Evolutionary conservation across 352 stramenopile species (phyloP), one percentile per base, ranked within the genome.

Genomic region (Phytophthora gonapodyides): DNA sequence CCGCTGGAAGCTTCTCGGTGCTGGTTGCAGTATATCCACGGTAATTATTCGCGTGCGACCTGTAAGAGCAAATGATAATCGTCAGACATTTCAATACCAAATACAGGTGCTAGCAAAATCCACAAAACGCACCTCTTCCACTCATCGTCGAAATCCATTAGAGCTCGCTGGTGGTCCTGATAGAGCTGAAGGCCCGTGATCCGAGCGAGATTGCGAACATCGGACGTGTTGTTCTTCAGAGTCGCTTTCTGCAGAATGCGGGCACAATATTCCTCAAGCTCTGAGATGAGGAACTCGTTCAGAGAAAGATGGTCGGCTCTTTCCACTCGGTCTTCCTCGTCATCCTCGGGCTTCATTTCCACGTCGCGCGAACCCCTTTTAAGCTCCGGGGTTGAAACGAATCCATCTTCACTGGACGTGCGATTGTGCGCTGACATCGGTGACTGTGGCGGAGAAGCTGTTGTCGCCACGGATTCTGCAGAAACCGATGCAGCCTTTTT

Each of bases 81-180:
- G 16, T 56, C 3, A 64, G 38, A 30, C n/a, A n/a, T 40, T 46
- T 16, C 21, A 49, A 35, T 9, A 8, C 8, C 37, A 16, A 12
- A 64, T 24, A 24, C 24, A 21, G 11, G 27, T 2, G 9, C 45
- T 42, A 41, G 46, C 33, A 9, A n/a, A n/a, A n/a, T n/a, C n/a
- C 16, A 16, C 15, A 16, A 17, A 10, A 54, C 64, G 34, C 30
- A 87, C 78, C 78, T 66, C 64, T 69, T 75, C 57, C 65, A 81
- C 27, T 84, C 75, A 7, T 80, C 73, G 48, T 84, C 75, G 36
- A 84, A 87, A 46, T 87, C 75, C 50, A 70, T 73, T 15, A 87
- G 63, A 38, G 71, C 64, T 52, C 78, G 75, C 13, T 63, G 58
- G 51, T 87, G 78, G 17, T 84, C 74, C 35, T 74, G 61, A 38